A percentile compares a stretch with the other conserved stretches of the same genome.
These are phyloP conservation scores for Pseudozyma tsukubaensis DNA, from an alignment of 1,284 basidiomycete species.

Conservation along the genomic window DNA sequence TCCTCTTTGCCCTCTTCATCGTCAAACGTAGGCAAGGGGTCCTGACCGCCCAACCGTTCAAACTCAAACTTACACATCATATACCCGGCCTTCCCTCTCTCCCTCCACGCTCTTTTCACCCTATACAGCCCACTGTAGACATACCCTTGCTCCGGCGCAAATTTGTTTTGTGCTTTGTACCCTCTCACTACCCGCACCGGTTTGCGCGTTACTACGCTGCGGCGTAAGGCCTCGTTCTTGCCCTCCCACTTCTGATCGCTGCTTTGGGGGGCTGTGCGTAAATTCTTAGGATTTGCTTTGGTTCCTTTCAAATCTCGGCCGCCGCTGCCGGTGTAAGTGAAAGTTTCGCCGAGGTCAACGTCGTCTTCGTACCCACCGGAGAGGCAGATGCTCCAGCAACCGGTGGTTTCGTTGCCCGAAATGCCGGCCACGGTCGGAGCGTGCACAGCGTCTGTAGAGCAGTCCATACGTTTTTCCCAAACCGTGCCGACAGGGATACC, in stretches of 20 bases:
- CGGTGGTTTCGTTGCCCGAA: slow-evolving; percentile 73
- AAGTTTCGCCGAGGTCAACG: slow-evolving; percentile 80
- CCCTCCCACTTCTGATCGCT: slow-evolving; percentile 81
- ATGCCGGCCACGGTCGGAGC: slow-evolving; percentile 82
- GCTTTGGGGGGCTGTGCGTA: slow-evolving; percentile 84
- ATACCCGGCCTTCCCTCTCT: slow-evolving; percentile 40
- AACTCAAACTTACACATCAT: slow-evolving; percentile 43
- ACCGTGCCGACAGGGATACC: slow-evolving; percentile 48
- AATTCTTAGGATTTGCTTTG: slow-evolving; percentile 77
- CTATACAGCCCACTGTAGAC: slow-evolving; percentile 85
- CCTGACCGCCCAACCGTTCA: slow-evolving; percentile 21
- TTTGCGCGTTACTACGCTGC: slow-evolving; percentile 77
- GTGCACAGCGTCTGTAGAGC: slow-evolving; percentile 53
- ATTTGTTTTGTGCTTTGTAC: slow-evolving; percentile 76
- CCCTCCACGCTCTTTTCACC: slow-evolving; percentile 71
- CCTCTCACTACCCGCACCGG: slow-evolving; percentile 85
- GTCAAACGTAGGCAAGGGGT: slow-evolving; percentile 33
- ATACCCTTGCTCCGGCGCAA: slow-evolving; percentile 72
- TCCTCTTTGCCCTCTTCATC: slow-evolving; percentile 10
- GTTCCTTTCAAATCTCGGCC: slow-evolving; percentile 85
- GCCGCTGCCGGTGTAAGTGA: slow-evolving; percentile 76
- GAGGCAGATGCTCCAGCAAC: slow-evolving; percentile 82
- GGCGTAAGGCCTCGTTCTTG: slow-evolving; percentile 77
- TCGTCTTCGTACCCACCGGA: slow-evolving; percentile 85
- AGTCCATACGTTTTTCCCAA: slow-evolving; percentile 52